Evolutionary conservation across 169 alveolate species (phyloP), one percentile per base, ranked within the genome.

Genomic region (Cyclospora cayetanensis): DNA sequence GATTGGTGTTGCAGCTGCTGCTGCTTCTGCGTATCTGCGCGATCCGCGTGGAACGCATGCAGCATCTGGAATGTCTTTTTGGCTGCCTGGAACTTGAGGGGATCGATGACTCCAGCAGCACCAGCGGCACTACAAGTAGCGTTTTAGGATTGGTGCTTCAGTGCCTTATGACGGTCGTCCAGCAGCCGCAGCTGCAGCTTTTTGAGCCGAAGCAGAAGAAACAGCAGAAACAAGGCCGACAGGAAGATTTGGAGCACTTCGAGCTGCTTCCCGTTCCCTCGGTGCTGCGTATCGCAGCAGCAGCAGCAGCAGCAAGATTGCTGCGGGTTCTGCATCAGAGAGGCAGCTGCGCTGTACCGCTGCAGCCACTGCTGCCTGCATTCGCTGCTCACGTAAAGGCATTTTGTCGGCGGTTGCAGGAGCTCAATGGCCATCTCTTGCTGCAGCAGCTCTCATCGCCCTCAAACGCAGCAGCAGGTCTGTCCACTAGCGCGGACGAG

Each of bases 1-100:
- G 85, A 37, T 63, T 74, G 3, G 65, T 74, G 85, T 63, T 74
- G 85, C 85, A 74, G 85, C 85, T 74, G 85, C 85, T 74, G 85
- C 85, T 74, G 55, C 85, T 74, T 39, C 63, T 74, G 85, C 85
- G 85, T 41, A 34, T 74, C 41, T 74, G 65, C n/a, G 85, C 39
- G 22, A 41, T 39, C n/a, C 85, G 85, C 1, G 85, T 22, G 31
- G 65, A 74, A 22, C 18, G 31, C 2, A 39, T 42, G 65, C 85
- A 74, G 66, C 85, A 41, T 55, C 85, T 74, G 20, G 42, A 74
- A 63, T 63, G 15, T 1, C 37, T 74, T 18, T 74, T 74, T 74
- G 85, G 85, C n/a, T 63, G 65, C 20, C 5, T 74, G 43, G 85
- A 74, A n/a, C 9, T 74, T 4, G 27, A 39, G 22, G 63, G 12